phyloP scores from a whole-genome alignment of 2,329 filamentous ascomycete species.

The Fusarium camptoceras region DNA sequence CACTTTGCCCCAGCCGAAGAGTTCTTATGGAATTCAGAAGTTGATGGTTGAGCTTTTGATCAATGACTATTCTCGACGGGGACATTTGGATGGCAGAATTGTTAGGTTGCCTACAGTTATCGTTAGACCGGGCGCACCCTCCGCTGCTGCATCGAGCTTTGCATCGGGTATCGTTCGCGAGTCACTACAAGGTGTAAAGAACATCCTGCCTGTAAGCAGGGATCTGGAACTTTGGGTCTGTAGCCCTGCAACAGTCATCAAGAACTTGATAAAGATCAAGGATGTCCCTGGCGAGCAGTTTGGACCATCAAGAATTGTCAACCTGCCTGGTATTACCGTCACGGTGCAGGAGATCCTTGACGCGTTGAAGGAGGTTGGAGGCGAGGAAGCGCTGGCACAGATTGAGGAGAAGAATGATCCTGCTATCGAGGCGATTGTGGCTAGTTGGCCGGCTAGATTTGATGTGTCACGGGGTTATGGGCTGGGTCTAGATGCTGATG shows the following conservation, averaged over 20 bases:
- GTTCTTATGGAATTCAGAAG: conserved; percentile 71
- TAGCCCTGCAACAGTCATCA: conserved; percentile 61
- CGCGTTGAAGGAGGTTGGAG: conserved; percentile 61
- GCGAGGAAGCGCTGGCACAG: conserved; percentile 55
- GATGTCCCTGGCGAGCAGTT: conserved; percentile 56
- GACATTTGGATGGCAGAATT: conserved; percentile 67
- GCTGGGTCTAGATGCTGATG: conserved; percentile 64
- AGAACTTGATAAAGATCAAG: conserved; percentile 60
- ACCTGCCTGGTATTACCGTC: conserved; percentile 64
- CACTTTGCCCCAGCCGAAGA: conserved; percentile 59
- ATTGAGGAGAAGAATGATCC: conserved; percentile 61
- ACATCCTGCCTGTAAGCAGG: conserved; percentile 58
- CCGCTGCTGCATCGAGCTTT: conserved; percentile 70
- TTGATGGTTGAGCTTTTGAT: conserved; percentile 64
- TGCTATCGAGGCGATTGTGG: conserved; percentile 61
- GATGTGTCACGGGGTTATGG: conserved; percentile 63
- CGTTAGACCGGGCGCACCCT: conserved; percentile 69
- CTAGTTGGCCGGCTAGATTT: conserved; percentile 64
- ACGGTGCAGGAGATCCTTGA: conserved; percentile 65
- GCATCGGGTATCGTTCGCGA: conserved; percentile 72
- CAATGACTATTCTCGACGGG: conserved; percentile 57
- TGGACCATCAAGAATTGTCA: conserved; percentile 56
- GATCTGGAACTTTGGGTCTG: conserved; percentile 64
- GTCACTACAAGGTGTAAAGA: conserved; percentile 58
- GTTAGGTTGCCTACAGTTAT: conserved; percentile 70